Conservation (phyloP, 2,329 filamentous ascomycete species). For the Xylariaceae sp. region DNA sequence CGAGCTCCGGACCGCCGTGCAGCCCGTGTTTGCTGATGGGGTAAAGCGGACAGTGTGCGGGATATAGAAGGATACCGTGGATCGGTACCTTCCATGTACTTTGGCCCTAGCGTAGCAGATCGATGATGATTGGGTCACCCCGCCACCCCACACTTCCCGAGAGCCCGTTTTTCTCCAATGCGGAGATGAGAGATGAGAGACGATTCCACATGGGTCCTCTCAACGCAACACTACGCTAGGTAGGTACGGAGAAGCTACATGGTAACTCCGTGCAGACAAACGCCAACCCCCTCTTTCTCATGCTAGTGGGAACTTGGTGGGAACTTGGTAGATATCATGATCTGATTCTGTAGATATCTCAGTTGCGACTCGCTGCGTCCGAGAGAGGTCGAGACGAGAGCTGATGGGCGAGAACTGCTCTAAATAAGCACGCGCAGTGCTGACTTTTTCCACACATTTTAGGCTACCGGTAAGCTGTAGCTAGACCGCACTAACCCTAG, state of each 20-base stretch:
- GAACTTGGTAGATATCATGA: not conserved
- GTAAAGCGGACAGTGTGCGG: not conserved
- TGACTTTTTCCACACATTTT: not conserved
- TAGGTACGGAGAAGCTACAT: too few relatives aligned
- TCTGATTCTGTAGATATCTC: not conserved
- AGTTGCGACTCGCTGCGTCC: not conserved
- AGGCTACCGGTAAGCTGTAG: not conserved
- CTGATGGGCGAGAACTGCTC: not conserved
- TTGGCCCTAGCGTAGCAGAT: not conserved
- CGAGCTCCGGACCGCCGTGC: too few relatives aligned
- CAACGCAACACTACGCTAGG: not conserved
- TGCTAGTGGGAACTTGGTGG: not conserved
- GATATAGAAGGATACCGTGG: not conserved
- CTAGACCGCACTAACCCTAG: not conserved
- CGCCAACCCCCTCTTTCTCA: not conserved
- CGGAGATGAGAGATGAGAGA: conserved; percentile 31
- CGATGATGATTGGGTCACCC: conserved; percentile 21
- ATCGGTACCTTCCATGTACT: not conserved
- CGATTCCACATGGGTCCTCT: not conserved
- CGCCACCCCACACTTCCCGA: conserved; percentile 26
- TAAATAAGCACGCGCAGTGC: not conserved
- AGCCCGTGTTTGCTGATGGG: not conserved
- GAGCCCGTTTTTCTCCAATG: conserved; percentile 34
- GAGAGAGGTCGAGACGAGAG: not conserved
- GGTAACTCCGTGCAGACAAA: not conserved